Conservation (phyloP, 1,284 basidiomycete species). For the Pulveroboletus sp. region DNA sequence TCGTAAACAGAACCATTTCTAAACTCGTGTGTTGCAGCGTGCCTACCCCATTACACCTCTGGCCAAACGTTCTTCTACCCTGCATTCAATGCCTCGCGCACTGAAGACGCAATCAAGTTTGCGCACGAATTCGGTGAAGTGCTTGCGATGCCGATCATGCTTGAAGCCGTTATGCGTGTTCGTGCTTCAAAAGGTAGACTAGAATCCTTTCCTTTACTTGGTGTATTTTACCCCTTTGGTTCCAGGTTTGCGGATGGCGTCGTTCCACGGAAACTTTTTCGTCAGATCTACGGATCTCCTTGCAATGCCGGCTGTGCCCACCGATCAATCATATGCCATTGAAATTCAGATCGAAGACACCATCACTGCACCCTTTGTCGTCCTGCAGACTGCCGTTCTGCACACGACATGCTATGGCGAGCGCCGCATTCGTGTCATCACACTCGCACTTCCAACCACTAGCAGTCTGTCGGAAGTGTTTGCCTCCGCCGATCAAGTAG, state of each 20-base stretch:
- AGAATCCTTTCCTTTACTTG: neutral
- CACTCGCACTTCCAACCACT: slow-evolving; percentile 90
- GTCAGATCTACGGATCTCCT: slow-evolving; percentile 97
- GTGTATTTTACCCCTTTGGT: slow-evolving; percentile 8
- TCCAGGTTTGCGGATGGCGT: slow-evolving; percentile 89
- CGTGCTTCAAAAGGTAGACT: slow-evolving; percentile 83
- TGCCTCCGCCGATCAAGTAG: slow-evolving; percentile 93
- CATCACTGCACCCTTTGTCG: slow-evolving; percentile 89
- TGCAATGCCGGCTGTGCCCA: slow-evolving; percentile 94
- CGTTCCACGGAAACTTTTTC: slow-evolving; percentile 99
- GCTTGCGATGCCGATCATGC: slow-evolving; percentile 90
- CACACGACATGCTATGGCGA: slow-evolving; percentile 97
- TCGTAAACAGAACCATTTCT: neutral
- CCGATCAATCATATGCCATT: slow-evolving; percentile 96
- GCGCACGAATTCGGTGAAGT: slow-evolving; percentile 96
- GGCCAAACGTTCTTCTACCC: slow-evolving; percentile 99
- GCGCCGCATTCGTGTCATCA: slow-evolving; percentile 94
- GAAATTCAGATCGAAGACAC: slow-evolving; percentile 98
- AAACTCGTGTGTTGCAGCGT: slow-evolving; percentile 52
- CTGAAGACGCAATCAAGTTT: slow-evolving; percentile 97
- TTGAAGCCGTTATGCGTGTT: slow-evolving; percentile 97
- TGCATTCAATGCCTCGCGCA: slow-evolving; percentile 91
- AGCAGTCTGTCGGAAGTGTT: slow-evolving; percentile 92
- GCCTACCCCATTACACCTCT: slow-evolving; percentile 95
- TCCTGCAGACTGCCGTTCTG: slow-evolving; percentile 94